Evolutionary conservation across 139 green algal genomes (phyloP), one percentile per base, ranked within the genome.

Genomic region (Cymbomonas tetramitiformis): DNA sequence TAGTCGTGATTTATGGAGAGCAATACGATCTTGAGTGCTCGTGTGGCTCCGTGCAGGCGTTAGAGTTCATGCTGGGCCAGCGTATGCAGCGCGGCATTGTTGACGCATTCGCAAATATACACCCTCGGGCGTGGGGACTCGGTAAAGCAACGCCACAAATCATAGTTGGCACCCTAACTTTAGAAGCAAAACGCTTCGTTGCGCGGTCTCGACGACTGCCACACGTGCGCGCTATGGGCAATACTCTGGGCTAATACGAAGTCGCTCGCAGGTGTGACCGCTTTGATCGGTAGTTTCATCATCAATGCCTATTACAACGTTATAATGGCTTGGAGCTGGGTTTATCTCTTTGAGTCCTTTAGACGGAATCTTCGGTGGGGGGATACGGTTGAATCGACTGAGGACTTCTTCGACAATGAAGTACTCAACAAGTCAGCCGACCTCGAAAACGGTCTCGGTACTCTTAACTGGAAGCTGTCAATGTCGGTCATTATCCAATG

Each of bases 101-200:
- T 4, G 52, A 61, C 34, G 4, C 34, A 10, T 8, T 61, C 31
- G 31, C 31, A 12, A 49, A 38, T 2, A 30, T 61, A 9, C 33
- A 61, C 52, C 19, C 34, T 21, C 32, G 52, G 7, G 52, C 52
- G 52, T 61, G 52, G 52, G 52, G 52, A 2, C 21, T 50, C 4
- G 52, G 52, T n/a, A n/a, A n/a, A n/a, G n/a, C n/a, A n/a, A n/a
- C n/a, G n/a, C n/a, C n/a, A n/a, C n/a, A n/a, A n/a, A n/a, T n/a
- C n/a, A n/a, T n/a, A n/a, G n/a, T n/a, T n/a, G n/a, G n/a, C n/a
- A n/a, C n/a, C n/a, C n/a, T n/a, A n/a, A n/a, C n/a, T n/a, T n/a
- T n/a, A n/a, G n/a, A n/a, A n/a, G n/a, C n/a, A n/a, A n/a, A n/a
- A n/a, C n/a, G n/a, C n/a, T n/a, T n/a, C n/a, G n/a, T n/a, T n/a